These are phyloP conservation scores for Colletotrichum musicola DNA, from an alignment of 2,329 filamentous ascomycete species.

Conservation along the genomic window DNA sequence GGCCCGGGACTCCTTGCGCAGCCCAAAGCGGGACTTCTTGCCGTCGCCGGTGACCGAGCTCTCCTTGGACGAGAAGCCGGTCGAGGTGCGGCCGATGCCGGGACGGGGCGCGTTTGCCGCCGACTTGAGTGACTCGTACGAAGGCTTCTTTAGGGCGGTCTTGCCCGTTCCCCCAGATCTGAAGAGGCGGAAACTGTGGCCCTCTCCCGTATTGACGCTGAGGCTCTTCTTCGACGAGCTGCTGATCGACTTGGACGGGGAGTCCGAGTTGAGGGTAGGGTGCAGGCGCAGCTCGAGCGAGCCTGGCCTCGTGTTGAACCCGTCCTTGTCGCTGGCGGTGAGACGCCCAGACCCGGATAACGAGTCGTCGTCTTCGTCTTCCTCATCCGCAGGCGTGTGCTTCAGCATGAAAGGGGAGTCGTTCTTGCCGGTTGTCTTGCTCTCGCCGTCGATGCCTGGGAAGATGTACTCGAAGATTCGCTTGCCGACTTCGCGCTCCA, in stretches of 20 bases:
- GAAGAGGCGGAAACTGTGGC: slow-evolving; percentile 66
- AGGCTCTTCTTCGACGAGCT: slow-evolving; percentile 60
- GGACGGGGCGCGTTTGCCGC: slow-evolving; percentile 53
- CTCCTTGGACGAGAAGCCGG: slow-evolving; percentile 58
- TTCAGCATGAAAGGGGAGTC: slow-evolving; percentile 72
- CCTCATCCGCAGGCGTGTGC: slow-evolving; percentile 61
- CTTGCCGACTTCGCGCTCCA: slow-evolving; percentile 93
- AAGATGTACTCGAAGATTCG: slow-evolving; percentile 98
- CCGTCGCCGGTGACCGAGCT: slow-evolving; percentile 53
- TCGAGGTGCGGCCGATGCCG: slow-evolving; percentile 60
- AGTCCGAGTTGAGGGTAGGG: slow-evolving; percentile 79
- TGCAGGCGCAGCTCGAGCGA: slow-evolving; percentile 85
- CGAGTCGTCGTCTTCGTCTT: slow-evolving; percentile 60
- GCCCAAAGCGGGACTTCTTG: slow-evolving; percentile 68
- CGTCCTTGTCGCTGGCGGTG: slow-evolving; percentile 59
- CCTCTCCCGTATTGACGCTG: slow-evolving; percentile 62
- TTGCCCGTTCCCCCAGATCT: slow-evolving; percentile 57
- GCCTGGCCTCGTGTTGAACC: slow-evolving; percentile 72
- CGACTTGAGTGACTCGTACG: slow-evolving; percentile 67
- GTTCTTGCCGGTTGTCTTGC: slow-evolving; percentile 59
- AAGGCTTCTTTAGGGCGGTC: slow-evolving; percentile 64
- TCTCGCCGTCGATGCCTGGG: slow-evolving; percentile 79
- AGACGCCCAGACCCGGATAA: slow-evolving; percentile 55
- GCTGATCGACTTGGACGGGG: slow-evolving; percentile 47
- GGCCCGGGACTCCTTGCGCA: slow-evolving; percentile 61